Percentiles rank a stretch among this genome's conserved stretches.
Conservation (phyloP, 331 rosid species). For the Ulmus americana region DNA sequence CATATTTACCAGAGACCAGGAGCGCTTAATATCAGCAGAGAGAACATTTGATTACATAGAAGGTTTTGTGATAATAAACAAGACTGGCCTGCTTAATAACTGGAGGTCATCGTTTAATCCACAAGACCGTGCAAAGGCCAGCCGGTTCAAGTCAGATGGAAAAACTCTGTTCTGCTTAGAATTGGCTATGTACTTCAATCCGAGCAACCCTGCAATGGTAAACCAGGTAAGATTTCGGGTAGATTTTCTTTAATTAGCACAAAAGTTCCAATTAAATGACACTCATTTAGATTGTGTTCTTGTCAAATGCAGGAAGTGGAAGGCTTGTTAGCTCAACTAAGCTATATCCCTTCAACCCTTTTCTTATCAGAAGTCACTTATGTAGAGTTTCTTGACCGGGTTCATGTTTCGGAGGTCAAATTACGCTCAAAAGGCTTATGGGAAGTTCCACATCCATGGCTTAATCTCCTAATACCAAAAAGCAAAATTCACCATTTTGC, state of each 20-base stretch:
- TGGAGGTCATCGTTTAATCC: constrained; percentile 91
- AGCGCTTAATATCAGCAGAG: constrained; percentile 49
- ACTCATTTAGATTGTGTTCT: constrained; percentile 19
- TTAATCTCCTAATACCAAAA: constrained; percentile 82
- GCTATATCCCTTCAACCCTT: constrained; percentile 73
- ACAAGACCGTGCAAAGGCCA: constrained; percentile 75
- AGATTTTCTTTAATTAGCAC: not conserved
- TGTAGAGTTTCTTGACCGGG: constrained; percentile 77
- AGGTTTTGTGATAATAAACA: constrained; percentile 88
- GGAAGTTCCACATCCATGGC: constrained; percentile 99
- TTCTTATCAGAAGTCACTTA: constrained; percentile 70
- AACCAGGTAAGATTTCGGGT: constrained; percentile 45
- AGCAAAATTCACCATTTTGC: constrained; percentile 74
- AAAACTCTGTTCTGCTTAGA: constrained; percentile 83
- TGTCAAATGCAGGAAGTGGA: constrained; percentile 56
- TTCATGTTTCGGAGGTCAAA: constrained; percentile 77
- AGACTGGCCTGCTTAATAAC: constrained; percentile 77
- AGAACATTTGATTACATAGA: constrained; percentile 70
- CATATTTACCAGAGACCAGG: constrained; percentile 74
- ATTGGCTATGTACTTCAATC: constrained; percentile 68
- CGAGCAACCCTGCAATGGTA: constrained; percentile 26
- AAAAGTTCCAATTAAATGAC: not conserved
- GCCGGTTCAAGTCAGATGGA: constrained; percentile 82
- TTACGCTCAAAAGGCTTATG: constrained; percentile 84
- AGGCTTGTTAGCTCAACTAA: constrained; percentile 48